Evolutionary conservation across 306 rosid species (phyloP), one percentile per base, ranked within the genome.

Genomic region (Argentina anserina): DNA sequence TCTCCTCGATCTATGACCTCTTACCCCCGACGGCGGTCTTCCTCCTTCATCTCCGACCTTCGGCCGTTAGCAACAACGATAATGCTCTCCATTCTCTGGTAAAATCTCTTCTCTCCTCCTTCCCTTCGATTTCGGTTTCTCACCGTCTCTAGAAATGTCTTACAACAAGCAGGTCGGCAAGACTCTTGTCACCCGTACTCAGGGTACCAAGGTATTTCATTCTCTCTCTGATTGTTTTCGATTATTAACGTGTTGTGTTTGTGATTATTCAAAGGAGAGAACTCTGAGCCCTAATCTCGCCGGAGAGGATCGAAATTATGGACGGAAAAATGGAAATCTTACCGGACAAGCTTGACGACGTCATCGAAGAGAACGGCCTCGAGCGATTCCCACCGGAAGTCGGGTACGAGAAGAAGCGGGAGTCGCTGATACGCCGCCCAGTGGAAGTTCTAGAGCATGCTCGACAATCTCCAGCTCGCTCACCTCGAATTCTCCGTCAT

Each of bases 361-460:
- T 89, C 65, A 91, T 89, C 52, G 96, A 91, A 81, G 98, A 94
- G 75, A 87, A 85, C 36, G 97, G 97, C 71, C 14, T 76, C 10
- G 98, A 94, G 76, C 84, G 91, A 55, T 91, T 94, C 81, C 95
- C 97, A 47, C 50, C 78, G 92, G 34, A 33, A 33, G 36, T 87
- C 49, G 96, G 88, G 65, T 84, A 93, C 34, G 96, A 93, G 49
- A 96, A 93, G 84, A 89, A 85, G 81, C 87, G 97, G 73, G 78
- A 84, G 29, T 82, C 92, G 0, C 78, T 89, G 64, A 90, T 90
- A 59, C 87, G 77, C 92, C 31, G 82, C 91, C 23, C 94, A 89
- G 10, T 89, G 94, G 97, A 92, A 86, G 53, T 91, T 97, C 89
- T 97, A 89, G 84, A 78, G 81, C 81, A 89, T 87, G 97, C 85